A percentile compares a stretch with the other conserved stretches of the same genome.
These are phyloP conservation scores for Naganishia albida DNA, from an alignment of 1,284 basidiomycete species.

Conservation along the genomic window DNA sequence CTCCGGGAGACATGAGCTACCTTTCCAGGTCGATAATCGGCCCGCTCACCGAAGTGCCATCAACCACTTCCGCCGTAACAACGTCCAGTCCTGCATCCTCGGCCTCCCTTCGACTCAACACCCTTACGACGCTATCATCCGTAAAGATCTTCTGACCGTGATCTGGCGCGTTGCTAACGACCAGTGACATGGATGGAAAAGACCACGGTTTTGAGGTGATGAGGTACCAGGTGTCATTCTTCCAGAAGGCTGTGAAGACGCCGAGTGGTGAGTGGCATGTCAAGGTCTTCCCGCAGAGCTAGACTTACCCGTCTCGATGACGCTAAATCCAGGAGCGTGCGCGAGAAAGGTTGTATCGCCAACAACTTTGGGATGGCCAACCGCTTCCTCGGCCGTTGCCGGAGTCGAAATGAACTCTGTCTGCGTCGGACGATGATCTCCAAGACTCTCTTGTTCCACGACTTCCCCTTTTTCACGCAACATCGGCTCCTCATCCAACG, in stretches of 20 bases:
- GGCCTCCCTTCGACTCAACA: constrained; percentile 2
- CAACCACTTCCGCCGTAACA: neutral
- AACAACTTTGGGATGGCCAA: neutral
- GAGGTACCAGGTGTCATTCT: constrained; percentile 29
- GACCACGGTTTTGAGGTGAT: constrained; percentile 22
- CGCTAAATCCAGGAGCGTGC: constrained; percentile 41
- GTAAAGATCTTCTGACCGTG: constrained; percentile 9
- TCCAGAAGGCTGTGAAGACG: constrained; percentile 30
- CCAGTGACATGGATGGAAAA: neutral
- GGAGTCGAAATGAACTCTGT: neutral
- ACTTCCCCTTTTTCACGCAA: neutral
- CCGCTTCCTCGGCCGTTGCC: too few relatives aligned
- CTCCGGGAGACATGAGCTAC: neutral
- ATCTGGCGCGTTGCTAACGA: constrained; percentile 21
- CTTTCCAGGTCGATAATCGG: neutral
- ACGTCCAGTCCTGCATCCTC: constrained; percentile 1
- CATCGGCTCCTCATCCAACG: neutral
- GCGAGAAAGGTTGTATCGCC: constrained; percentile 35
- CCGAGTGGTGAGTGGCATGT: too few relatives aligned
- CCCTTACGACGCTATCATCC: constrained; percentile 14
- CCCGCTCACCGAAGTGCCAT: constrained; percentile 14
- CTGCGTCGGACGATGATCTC: neutral
- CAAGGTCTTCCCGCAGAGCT: too few relatives aligned
- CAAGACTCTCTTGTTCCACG: neutral
- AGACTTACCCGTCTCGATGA: constrained; percentile 37